These are phyloP conservation scores for Solanum corneliomulleri DNA, from an alignment of 257 asterid genomes.

Conservation along the genomic window DNA sequence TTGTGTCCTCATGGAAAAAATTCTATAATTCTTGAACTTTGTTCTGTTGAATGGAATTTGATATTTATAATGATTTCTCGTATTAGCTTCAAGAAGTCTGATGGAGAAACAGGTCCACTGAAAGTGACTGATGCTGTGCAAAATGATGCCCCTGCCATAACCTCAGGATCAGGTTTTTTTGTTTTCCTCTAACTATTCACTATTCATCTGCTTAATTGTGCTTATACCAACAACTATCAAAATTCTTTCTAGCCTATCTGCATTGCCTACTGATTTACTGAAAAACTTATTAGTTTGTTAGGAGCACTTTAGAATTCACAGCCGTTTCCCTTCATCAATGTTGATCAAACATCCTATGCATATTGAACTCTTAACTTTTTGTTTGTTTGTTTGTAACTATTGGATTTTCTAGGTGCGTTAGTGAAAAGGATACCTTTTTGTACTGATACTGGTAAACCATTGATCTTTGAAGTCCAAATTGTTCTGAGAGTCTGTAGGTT, in stretches of 20 bases:
- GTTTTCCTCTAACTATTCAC: background rate
- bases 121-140: background rate
- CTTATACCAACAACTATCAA: background rate
- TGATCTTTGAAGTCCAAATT: background rate
- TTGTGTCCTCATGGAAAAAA: background rate
- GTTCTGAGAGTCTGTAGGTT: background rate
- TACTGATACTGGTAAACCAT: background rate
- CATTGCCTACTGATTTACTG: background rate
- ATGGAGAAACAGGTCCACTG: slow-evolving; percentile 7
- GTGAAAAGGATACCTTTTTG: background rate
- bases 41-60: background rate
- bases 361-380: background rate
- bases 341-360: background rate
- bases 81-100: slow-evolving; percentile 10
- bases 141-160: background rate
- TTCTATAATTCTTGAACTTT: background rate
- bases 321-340: background rate
- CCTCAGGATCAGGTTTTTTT: slow-evolving; percentile 6
- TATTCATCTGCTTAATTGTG: background rate
- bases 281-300: background rate
- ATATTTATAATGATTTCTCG: background rate
- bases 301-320: background rate
- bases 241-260: background rate
- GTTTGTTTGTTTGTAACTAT: background rate
- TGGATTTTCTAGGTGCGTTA: background rate